Evolutionary conservation across 2,329 filamentous ascomycete genomes (phyloP), one percentile per base, ranked within the genome.

Genomic region (Metarhizium brunneum): DNA sequence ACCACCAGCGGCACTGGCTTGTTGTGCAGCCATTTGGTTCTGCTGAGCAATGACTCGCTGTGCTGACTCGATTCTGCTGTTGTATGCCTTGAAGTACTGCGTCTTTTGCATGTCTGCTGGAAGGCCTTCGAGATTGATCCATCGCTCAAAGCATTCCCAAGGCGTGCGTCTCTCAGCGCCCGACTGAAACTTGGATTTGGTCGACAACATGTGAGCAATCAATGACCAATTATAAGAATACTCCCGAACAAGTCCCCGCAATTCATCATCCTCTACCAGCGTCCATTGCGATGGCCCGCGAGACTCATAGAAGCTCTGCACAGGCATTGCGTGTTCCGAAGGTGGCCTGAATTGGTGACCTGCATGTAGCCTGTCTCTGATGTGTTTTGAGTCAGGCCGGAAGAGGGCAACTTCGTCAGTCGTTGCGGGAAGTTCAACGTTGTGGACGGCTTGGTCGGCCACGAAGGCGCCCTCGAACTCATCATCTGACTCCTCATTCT

Each of bases 141-240:
- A 99, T 47, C 94, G 83, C 71, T 99, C 94, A 64, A 99, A 99
- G 68, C 94, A 99, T 73, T 99, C 94, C 94, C 94, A 99, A 0
- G 92, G 91, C 2, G 92, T 97, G 50, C 94, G 83, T 59, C 94
- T 82, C 68, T 97, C 92, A 11, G 90, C 85, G 2, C 90, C 90
- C 20, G 92, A 92, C n/a, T 84, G 81, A 65, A 90, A 95, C 14
- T 85, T 69, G 0, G 90, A 95, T 53, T 83, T 84, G 16, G 87
- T 80, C 2, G 84, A 80, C 54, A 97, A 75, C 57, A 92, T 86
- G 62, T 83, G 88, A 1, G 92, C 89, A 54, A 97, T 96, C 5
- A 99, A 77, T 3, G 91, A 95, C 94, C 94, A 99, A 64, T 99
- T 99, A 75, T 96, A 97, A 0, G 90, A 90, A 66, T 94, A 95